Conservation (phyloP, 805 yeast genomes). For the Candida germanica region DNA sequence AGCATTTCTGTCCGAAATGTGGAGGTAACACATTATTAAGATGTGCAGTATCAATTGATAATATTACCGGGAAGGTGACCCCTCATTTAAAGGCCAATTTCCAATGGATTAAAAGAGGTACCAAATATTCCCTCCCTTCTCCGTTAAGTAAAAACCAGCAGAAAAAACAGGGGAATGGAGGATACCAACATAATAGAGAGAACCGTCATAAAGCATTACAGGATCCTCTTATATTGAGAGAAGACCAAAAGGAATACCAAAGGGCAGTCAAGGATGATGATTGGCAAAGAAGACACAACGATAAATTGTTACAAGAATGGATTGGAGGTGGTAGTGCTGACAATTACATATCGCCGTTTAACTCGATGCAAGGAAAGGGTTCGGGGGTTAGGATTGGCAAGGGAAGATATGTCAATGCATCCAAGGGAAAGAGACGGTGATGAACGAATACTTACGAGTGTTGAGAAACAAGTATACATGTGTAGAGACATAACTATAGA, state of each 20-base stretch:
- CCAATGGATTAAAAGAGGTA: conserved; percentile 92
- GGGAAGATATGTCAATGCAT: conserved; percentile 76
- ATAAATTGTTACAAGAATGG: conserved; percentile 81
- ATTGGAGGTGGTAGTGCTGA: conserved; percentile 94
- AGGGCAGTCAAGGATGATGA: conserved; percentile 84
- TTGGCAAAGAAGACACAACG: conserved; percentile 84
- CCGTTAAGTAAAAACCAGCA: conserved; percentile 79
- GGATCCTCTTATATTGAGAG: conserved; percentile 63
- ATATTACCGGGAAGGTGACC: conserved; percentile 73
- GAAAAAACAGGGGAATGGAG: conserved; percentile 73
- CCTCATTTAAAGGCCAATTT: conserved; percentile 90
- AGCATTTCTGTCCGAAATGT: conserved; percentile 91
- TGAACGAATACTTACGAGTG: neutral
- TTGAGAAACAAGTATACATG: too few species aligned
- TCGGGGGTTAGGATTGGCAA: conserved; percentile 79
- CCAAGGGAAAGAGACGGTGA: conserved; percentile 28
- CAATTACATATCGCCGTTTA: conserved; percentile 84
- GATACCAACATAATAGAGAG: conserved; percentile 69
- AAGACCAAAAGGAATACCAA: conserved; percentile 91
- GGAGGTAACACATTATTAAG: conserved; percentile 90
- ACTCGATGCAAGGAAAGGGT: conserved; percentile 39
- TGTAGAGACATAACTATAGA: too few species aligned
- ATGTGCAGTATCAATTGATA: conserved; percentile 84
- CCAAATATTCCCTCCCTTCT: conserved; percentile 75
- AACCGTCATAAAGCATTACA: conserved; percentile 49